A percentile compares a stretch with the other conserved stretches of the same genome.
These are phyloP conservation scores for Microthyrium microscopicum DNA, from an alignment of 2,329 filamentous ascomycete genomes.

Conservation along the genomic window DNA sequence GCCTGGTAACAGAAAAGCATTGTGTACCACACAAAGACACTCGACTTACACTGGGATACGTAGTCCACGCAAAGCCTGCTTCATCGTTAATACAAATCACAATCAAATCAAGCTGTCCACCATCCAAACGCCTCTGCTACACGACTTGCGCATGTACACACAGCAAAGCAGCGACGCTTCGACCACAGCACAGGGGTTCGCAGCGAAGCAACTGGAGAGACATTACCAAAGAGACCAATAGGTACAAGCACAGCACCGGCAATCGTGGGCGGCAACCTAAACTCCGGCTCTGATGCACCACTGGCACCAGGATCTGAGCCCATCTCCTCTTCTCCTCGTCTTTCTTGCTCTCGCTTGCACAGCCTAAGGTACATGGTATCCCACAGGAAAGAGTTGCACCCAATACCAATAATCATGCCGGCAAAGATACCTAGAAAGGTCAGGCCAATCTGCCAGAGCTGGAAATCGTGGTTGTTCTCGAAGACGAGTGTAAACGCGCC, in stretches of 20 bases:
- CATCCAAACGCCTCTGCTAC: not conserved
- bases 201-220: slow-evolving; percentile 11
- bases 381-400: slow-evolving; percentile 7
- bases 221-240: slow-evolving; percentile 57
- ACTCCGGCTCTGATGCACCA: slow-evolving; percentile 65
- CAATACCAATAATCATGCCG: slow-evolving; percentile 7
- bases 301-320: slow-evolving; percentile 33
- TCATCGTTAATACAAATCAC: slow-evolving; percentile 3
- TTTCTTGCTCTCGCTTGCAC: slow-evolving; percentile 3
- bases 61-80: slow-evolving; percentile 64
- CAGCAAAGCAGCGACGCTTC: slow-evolving; percentile 4
- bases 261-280: slow-evolving; percentile 53
- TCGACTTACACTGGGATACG: slow-evolving; percentile 42
- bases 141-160: not conserved
- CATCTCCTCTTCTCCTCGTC: slow-evolving; percentile 1
- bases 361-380: slow-evolving; percentile 4
- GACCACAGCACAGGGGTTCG: no score
- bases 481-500: slow-evolving; percentile 62
- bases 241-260: slow-evolving; percentile 62
- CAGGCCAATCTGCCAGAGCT: slow-evolving; percentile 51
- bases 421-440: slow-evolving; percentile 34
- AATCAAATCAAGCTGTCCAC: no score
- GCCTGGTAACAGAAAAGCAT: no score
- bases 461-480: slow-evolving; percentile 47
- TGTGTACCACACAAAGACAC: no score